Evolutionary conservation across 176 grass and related monocot genomes (phyloP).

Genomic region (Thinopyrum elongatum): DNA sequence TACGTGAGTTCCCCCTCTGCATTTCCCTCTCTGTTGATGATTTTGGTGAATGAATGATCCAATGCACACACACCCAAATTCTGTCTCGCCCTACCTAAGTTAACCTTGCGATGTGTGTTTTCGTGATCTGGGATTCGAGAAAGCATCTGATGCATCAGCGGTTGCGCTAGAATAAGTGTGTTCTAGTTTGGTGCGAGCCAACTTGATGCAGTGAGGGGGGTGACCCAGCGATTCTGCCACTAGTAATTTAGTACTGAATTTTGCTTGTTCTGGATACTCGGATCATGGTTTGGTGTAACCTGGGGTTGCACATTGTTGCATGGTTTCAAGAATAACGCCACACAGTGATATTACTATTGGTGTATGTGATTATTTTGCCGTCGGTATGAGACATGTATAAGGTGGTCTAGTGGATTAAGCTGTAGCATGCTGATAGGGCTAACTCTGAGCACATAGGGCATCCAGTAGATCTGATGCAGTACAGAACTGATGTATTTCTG

Average conservation of each 20-base stretch:
- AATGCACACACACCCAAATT: neutral
- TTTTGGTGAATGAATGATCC: neutral
- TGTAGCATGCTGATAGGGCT: neutral
- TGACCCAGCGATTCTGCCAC: neutral
- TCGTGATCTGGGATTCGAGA: slow-evolving; percentile 7
- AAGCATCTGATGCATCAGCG: neutral
- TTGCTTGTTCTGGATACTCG: neutral
- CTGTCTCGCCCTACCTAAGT: neutral
- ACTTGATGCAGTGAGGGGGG: neutral
- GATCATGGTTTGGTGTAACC: neutral
- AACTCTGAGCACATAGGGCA: neutral
- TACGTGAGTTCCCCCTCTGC: slow-evolving; percentile 44
- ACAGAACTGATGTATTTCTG: neutral
- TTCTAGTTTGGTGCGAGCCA: neutral
- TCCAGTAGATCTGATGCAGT: neutral
- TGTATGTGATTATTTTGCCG: neutral
- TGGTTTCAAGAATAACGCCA: neutral
- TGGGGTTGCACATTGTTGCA: neutral
- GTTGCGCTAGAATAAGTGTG: neutral
- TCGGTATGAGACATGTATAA: neutral
- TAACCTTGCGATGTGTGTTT: neutral
- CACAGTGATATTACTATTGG: neutral
- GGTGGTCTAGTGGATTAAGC: neutral
- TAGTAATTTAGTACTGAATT: neutral
- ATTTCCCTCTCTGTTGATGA: neutral